Base-by-base conservation (phyloP, 1,139 yeast species). In the Candida glucosophila region DNA sequence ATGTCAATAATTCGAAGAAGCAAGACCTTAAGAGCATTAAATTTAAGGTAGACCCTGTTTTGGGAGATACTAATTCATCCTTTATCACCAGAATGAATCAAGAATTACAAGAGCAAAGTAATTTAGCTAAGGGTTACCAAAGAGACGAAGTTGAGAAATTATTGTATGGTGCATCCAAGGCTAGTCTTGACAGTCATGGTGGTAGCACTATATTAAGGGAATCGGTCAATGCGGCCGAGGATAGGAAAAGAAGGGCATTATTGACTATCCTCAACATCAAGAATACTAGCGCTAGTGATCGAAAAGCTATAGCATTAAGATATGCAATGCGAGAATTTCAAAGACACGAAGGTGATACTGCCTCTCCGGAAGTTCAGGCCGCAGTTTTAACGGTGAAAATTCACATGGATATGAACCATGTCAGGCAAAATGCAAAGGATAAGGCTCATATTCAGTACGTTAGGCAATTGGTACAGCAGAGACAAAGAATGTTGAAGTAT, bases 351-450 rank as follows among this genome's bases (percentile, higher is more conserved):
- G 95, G 95, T 26, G 97, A 90, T 49, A 83, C 96, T 0, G 96
- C 94, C 1, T 82, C 95, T 1, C 76, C 95, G 26, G 97, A 88
- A 55, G 96, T 86, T 15, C 96, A 88, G 52, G 95, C 97, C 1
- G 97, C 96, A 2, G 70, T 83, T 16, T 58, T 78, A 56, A 85
- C 97, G 1, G 77, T 83, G 29, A 73, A 73, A 43, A 83, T 90
- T 39, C 85, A 80, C 37, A 77, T 73, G 40, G 64, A 83, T 31
- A 83, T 82, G 62, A 69, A 72, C 23, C 96, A 88, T 47, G 67
- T 82, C 31, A 76, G 76, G 46, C 65, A 69, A 29, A 67, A 77
- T 47, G 78, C 75, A 40, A 81, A 85, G 48, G 97, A 90, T 54
- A 64, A 71, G 42, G 63, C 64, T 23, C 77, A 78, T 39, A 73